A percentile compares a stretch with the other conserved stretches of the same genome.
Conservation (phyloP, 2,329 filamentous ascomycete genomes). For the Acrocalymma vagum region DNA sequence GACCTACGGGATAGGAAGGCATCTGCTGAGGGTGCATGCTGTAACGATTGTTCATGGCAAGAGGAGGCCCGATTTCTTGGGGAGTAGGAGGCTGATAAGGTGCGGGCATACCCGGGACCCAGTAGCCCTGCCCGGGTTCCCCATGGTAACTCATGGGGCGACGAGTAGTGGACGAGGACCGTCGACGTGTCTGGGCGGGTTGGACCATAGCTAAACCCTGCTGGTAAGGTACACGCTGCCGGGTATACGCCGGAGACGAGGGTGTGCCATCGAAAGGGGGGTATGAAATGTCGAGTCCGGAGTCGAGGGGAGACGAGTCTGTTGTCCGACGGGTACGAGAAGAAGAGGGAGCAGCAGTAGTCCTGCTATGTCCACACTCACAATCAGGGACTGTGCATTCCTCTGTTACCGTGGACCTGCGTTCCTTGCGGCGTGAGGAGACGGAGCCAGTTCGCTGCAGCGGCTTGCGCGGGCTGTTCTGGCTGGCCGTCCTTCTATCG, state of each 20-base stretch:
- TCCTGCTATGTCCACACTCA: conserved; percentile 29
- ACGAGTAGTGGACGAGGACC: conserved; percentile 27
- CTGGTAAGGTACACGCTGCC: conserved; percentile 26
- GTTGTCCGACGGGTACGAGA: conserved; percentile 22
- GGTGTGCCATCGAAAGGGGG: conserved; percentile 31
- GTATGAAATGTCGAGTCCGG: conserved; percentile 38
- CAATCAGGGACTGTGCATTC: conserved; percentile 48
- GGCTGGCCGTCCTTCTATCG: conserved; percentile 24
- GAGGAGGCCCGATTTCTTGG: conserved; percentile 42
- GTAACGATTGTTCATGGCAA: conserved; percentile 36
- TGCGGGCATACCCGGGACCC: conserved; percentile 26
- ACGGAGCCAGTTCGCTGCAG: conserved; percentile 32
- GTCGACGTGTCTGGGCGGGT: conserved; percentile 35
- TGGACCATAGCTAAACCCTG: conserved; percentile 39
- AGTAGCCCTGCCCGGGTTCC: conserved; percentile 28
- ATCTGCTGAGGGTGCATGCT: conserved; percentile 24
- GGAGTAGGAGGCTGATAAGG: conserved; percentile 32
- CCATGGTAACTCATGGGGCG: conserved; percentile 45
- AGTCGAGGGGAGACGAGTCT: conserved; percentile 32
- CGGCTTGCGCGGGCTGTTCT: conserved; percentile 33
- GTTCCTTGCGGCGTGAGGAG: conserved; percentile 24
- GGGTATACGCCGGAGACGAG: conserved; percentile 36
- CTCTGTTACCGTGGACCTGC: conserved; percentile 19
- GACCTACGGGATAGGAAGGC: conserved; percentile 22
- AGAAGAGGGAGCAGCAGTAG: conserved; percentile 11